Evolutionary conservation across 1,284 basidiomycete species (phyloP).

Genomic region (Cryptococcus hybrid): DNA sequence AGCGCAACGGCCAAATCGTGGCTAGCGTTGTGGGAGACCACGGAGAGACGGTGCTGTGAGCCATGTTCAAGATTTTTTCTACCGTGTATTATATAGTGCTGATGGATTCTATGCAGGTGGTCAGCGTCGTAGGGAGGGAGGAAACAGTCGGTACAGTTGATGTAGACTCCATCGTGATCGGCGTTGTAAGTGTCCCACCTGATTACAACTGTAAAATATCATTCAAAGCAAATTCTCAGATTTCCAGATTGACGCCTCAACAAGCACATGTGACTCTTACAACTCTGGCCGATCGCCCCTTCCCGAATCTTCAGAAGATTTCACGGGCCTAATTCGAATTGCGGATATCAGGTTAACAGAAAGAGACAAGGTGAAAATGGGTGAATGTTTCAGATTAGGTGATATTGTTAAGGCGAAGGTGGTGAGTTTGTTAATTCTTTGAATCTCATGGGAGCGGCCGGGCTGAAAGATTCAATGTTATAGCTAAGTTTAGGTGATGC

Average conservation of each 20-base stretch:
- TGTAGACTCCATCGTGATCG: constrained; percentile 43
- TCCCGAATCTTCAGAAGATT: constrained; percentile 79
- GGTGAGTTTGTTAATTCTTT: constrained; percentile 56
- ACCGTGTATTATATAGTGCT: too few relatives aligned
- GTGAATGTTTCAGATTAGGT: constrained; percentile 92
- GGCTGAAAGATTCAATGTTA: not conserved
- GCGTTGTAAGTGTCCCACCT: too few relatives aligned
- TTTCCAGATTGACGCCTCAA: constrained; percentile 80
- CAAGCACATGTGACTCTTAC: constrained; percentile 86
- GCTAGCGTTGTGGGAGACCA: constrained; percentile 68
- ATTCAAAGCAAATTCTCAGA: constrained; percentile 39
- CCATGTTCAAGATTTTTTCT: not conserved
- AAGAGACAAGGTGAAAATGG: constrained; percentile 88
- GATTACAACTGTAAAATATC: too few relatives aligned
- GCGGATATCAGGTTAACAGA: constrained; percentile 90
- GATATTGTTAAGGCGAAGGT: constrained; percentile 92
- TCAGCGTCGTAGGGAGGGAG: constrained; percentile 45
- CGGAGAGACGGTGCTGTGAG: constrained; percentile 60
- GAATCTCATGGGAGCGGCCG: not conserved
- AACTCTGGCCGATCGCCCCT: constrained; percentile 85
- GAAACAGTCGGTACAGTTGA: constrained; percentile 48
- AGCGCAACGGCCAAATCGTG: constrained; percentile 62
- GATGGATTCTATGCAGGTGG: constrained; percentile 16
- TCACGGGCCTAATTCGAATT: constrained; percentile 83
- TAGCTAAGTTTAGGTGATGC: constrained; percentile 92